Evolutionary conservation across 306 rosid genomes (phyloP).

Genomic region (Vicia faba): DNA sequence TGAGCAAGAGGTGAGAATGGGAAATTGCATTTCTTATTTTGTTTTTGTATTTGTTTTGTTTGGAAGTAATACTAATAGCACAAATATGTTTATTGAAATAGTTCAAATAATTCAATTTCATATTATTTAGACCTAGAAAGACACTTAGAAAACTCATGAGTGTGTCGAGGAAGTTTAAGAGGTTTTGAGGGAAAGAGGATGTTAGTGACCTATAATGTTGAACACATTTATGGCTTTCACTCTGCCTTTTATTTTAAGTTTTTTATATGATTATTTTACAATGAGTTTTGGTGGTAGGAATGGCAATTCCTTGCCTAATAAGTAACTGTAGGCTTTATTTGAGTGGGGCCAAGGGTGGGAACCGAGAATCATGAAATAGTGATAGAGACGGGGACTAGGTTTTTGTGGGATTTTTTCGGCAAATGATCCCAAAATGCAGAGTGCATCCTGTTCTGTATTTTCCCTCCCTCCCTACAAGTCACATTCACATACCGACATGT

Average conservation of each 20-base stretch:
- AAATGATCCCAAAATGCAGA: background rate
- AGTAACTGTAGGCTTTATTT: background rate
- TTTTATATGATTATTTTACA: background rate
- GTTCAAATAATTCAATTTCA: background rate
- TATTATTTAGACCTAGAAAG: constrained; percentile 20
- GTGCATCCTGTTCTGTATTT: background rate
- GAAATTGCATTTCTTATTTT: constrained; percentile 41
- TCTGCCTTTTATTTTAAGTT: background rate
- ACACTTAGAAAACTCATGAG: constrained; percentile 22
- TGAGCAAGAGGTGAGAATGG: constrained; percentile 86
- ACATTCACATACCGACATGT: background rate
- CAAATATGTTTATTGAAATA: constrained; percentile 12
- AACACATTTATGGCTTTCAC: constrained; percentile 1
- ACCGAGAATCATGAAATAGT: background rate
- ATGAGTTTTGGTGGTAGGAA: constrained; percentile 8
- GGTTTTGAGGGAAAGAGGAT: background rate
- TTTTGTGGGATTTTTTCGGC: constrained; percentile 13
- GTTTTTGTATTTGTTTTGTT: constrained; percentile 11
- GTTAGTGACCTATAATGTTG: constrained; percentile 6
- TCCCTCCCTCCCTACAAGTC: background rate
- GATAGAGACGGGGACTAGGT: background rate
- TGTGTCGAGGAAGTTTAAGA: constrained; percentile 15
- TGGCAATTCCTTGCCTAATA: background rate
- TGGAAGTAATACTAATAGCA: background rate
- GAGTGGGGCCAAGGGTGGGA: constrained; percentile 11